These are phyloP conservation scores for Thecaphora frezii DNA, from an alignment of 1,284 basidiomycete genomes.

Conservation along the genomic window DNA sequence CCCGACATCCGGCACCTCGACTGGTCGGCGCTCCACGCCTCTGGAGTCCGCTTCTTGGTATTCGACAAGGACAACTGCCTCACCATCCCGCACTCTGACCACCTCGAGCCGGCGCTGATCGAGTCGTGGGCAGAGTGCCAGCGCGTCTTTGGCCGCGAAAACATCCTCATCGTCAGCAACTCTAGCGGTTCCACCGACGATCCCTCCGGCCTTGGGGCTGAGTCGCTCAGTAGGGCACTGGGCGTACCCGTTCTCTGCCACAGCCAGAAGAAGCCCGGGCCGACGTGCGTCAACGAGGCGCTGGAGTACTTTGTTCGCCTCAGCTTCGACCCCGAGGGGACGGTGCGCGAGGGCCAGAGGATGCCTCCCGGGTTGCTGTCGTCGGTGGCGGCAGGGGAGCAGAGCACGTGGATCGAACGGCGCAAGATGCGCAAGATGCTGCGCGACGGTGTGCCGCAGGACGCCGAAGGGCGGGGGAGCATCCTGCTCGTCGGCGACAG, in stretches of 20 bases:
- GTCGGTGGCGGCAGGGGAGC: constrained; percentile 11
- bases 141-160: constrained; percentile 72
- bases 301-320: constrained; percentile 65
- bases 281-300: constrained; percentile 69
- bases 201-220: constrained; percentile 80
- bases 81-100: constrained; percentile 55
- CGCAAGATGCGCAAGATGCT: constrained; percentile 5
- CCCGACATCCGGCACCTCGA: constrained; percentile 85
- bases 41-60: constrained; percentile 82
- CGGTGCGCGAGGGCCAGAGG: constrained; percentile 48
- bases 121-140: constrained; percentile 77
- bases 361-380: constrained; percentile 11
- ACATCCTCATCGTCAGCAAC: constrained; percentile 89
- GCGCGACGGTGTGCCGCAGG: constrained; percentile 64
- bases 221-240: constrained; percentile 77
- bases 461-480: constrained; percentile 61
- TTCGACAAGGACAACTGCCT: constrained; percentile 98
- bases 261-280: constrained; percentile 70
- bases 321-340: constrained; percentile 41
- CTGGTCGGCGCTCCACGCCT: constrained; percentile 73
- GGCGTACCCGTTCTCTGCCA: constrained; percentile 82
- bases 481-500: constrained; percentile 85
- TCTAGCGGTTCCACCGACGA: constrained; percentile 83
- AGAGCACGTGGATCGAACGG: background rate
- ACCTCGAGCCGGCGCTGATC: constrained; percentile 60